phyloP scores from a whole-genome alignment of 768 basidiomycete genomes.

The Tulasnella sp. region DNA sequence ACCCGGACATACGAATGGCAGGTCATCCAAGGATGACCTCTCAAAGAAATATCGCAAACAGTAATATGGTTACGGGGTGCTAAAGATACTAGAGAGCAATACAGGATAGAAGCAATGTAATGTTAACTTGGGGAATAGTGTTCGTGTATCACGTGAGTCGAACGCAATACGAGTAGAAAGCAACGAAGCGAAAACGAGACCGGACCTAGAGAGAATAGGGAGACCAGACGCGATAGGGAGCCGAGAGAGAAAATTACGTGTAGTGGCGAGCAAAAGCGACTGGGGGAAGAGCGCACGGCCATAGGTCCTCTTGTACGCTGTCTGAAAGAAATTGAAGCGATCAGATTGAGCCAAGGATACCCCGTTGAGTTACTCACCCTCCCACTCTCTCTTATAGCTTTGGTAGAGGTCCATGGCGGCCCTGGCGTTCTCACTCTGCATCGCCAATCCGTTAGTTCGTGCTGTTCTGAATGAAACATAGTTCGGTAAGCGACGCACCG shows the following conservation, averaged over 20 bases:
- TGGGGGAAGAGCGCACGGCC: slow-evolving; percentile 23
- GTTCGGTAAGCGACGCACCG: slow-evolving; percentile 45
- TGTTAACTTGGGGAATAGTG: background rate
- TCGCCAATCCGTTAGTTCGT: background rate
- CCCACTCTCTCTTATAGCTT: slow-evolving; percentile 11
- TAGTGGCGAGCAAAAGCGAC: slow-evolving; percentile 15
- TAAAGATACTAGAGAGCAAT: background rate
- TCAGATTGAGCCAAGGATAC: background rate
- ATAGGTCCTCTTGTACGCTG: background rate
- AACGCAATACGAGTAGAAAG: background rate
- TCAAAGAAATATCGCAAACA: background rate
- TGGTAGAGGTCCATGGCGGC: slow-evolving; percentile 28
- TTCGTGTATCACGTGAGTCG: background rate
- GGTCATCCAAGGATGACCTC: background rate
- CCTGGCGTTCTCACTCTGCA: slow-evolving; percentile 69
- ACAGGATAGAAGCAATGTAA: background rate
- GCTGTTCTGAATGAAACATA: background rate
- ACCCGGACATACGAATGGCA: background rate
- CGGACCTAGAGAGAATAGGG: background rate
- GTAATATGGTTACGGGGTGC: background rate
- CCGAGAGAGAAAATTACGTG: background rate
- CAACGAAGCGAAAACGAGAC: background rate
- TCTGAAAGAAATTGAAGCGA: background rate
- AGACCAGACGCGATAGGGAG: too few relatives aligned
- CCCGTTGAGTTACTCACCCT: background rate